Evolutionary conservation across 768 basidiomycete genomes (phyloP), one percentile per base, ranked within the genome.

Genomic region (Suillus spraguei): DNA sequence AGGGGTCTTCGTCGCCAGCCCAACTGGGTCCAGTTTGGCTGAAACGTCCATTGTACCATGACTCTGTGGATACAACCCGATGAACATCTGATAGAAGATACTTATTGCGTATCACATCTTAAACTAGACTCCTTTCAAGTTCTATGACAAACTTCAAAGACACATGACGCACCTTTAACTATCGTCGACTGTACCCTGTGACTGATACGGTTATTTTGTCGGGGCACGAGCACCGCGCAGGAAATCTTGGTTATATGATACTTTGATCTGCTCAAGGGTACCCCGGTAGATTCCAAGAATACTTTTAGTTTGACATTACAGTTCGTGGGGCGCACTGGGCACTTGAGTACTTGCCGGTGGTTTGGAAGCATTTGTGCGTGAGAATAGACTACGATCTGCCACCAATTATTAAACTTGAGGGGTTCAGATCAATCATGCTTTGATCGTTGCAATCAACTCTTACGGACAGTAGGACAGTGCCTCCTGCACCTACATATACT

Each of bases 1-100:
- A 68, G 33, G 66, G 65, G 3, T 60, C 70, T 35, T 61, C 65
- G 7, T 46, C 64, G 16, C 52, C 22, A 3, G 33, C 41, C 36
- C 54, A 28, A 53, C 66, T 39, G 20, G 53, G 62, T 16, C 65
- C 70, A 9, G 36, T 60, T 14, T 68, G 73, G 71, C 58, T 75
- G 22, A 65, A 70, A 24, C 72, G 72, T 44, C 49, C 64, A 2
- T 22, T 74, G 41, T 66, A 65, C 2, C 49, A 39, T 49, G 61
- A 63, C 50, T 35, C 41, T 10, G 59, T 53, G 50, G 55, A 63
- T 42, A 47, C 9, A n/a, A 56, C 14, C 33, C 59, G 41, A 38
- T 39, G 55, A 56, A 56, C 4, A 9, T 38, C 8, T 36, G 9
- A 22, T 9, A 24, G 4, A 53, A 53, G 5, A 39, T 38, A 22